phyloP scores from a whole-genome alignment of 768 basidiomycete genomes.

The Jaapia argillacea region DNA sequence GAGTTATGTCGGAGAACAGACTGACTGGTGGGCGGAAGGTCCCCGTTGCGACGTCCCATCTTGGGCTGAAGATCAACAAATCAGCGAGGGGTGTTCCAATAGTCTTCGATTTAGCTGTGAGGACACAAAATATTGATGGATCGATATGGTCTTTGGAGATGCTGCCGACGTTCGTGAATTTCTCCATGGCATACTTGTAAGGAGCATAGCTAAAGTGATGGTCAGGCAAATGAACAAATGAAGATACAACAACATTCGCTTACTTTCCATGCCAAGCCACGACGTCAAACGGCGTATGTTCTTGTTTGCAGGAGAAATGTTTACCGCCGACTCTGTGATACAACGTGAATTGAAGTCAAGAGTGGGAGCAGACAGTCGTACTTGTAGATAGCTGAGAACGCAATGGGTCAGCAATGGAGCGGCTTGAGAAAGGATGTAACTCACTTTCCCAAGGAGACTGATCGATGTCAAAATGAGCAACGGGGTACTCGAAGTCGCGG shows the following conservation, averaged over 20 bases:
- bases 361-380: slow-evolving; percentile 15
- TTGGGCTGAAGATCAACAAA: slow-evolving; percentile 52
- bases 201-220: slow-evolving; percentile 41
- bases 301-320: slow-evolving; percentile 42
- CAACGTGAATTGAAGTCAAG: background rate
- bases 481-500: slow-evolving; percentile 53
- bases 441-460: slow-evolving; percentile 48
- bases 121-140: slow-evolving; percentile 59
- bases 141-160: slow-evolving; percentile 64
- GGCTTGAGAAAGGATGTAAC: slow-evolving; percentile 10
- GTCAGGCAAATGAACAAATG: background rate
- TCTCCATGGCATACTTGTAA: slow-evolving; percentile 57
- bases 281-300: slow-evolving; percentile 64
- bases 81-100: slow-evolving; percentile 49
- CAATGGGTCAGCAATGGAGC: background rate
- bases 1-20: slow-evolving; percentile 2
- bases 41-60: slow-evolving; percentile 51
- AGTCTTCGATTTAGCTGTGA: slow-evolving; percentile 55
- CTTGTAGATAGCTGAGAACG: slow-evolving; percentile 39
- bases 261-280: slow-evolving; percentile 66
- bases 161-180: slow-evolving; percentile 52
- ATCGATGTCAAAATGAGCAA: slow-evolving; percentile 60
- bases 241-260: slow-evolving; percentile 9
- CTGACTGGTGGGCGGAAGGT: slow-evolving; percentile 54
- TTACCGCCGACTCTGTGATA: slow-evolving; percentile 39